Percentiles rank a stretch among this genome's conserved stretches.
Conservation (phyloP, 768 basidiomycete genomes). For the Chlorophyllum brunneum region DNA sequence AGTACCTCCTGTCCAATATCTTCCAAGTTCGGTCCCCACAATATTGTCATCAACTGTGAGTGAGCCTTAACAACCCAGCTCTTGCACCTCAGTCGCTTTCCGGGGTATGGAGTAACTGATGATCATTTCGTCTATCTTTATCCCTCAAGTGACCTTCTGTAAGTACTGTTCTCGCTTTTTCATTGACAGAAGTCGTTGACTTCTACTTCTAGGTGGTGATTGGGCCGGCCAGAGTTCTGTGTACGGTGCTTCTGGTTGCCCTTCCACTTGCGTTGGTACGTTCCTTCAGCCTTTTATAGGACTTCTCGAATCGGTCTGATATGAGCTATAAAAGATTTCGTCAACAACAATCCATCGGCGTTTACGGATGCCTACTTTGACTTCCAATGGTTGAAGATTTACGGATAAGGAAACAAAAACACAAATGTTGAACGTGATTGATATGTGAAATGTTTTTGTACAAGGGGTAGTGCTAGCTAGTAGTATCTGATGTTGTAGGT, state of each 20-base stretch:
- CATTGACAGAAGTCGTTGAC: neutral
- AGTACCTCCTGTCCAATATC: constrained; percentile 52
- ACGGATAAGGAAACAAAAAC: constrained; percentile 17
- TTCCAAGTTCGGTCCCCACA: constrained; percentile 50
- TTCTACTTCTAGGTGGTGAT: constrained; percentile 40
- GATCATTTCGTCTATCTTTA: too few species aligned
- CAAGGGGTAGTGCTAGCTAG: too few species aligned
- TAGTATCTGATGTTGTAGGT: neutral
- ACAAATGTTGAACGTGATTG: neutral
- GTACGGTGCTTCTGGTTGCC: constrained; percentile 47
- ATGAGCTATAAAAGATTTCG: constrained; percentile 40
- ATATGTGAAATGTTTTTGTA: too few species aligned
- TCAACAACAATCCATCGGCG: constrained; percentile 62
- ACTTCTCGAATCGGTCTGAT: neutral
- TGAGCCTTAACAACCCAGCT: neutral
- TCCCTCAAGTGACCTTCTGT: constrained; percentile 55
- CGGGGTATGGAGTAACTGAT: neutral
- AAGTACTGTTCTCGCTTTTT: constrained; percentile 18
- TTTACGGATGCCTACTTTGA: constrained; percentile 73
- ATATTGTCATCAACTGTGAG: constrained; percentile 61
- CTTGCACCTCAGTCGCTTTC: neutral
- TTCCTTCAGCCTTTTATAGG: constrained; percentile 5
- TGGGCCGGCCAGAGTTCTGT: constrained; percentile 44
- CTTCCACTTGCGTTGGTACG: constrained; percentile 49
- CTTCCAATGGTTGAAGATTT: constrained; percentile 52